phyloP scores from a whole-genome alignment of 495 filamentous ascomycete genomes.

The Aspergillus diversus region DNA sequence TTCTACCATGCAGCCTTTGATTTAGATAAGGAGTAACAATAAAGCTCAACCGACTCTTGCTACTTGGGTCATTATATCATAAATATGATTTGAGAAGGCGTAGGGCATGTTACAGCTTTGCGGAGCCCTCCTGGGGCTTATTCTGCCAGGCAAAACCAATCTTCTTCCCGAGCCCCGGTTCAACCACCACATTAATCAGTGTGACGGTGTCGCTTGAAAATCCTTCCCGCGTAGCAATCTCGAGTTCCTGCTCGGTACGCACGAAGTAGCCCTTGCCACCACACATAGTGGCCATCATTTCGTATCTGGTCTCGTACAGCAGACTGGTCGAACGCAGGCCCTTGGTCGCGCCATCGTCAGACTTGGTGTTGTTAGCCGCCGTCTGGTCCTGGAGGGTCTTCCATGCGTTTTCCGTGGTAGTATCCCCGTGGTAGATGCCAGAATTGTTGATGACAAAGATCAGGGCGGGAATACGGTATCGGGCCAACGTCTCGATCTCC shows the following conservation, averaged over 20 bases:
- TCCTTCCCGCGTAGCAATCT: constrained; percentile 54
- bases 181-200: constrained; percentile 64
- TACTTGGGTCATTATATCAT: no score
- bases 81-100: no score
- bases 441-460: constrained; percentile 69
- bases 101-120: constrained; percentile 21
- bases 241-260: constrained; percentile 56
- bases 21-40: no score
- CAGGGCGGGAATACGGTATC: constrained; percentile 63
- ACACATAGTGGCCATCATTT: constrained; percentile 59
- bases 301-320: constrained; percentile 61
- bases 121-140: constrained; percentile 16
- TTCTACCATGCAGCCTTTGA: no score
- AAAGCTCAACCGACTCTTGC: no score
- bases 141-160: constrained; percentile 46
- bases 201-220: constrained; percentile 49
- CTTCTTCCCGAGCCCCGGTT: constrained; percentile 55
- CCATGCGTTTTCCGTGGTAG: constrained; percentile 45
- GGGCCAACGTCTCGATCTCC: constrained; percentile 68
- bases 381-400: constrained; percentile 42
- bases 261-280: constrained; percentile 61
- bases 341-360: constrained; percentile 35
- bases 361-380: constrained; percentile 33
- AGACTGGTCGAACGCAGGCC: constrained; percentile 59
- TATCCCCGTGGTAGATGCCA: constrained; percentile 65